Evolutionary conservation across 257 asterid species (phyloP).

Genomic region (Coffea eugenioides): DNA sequence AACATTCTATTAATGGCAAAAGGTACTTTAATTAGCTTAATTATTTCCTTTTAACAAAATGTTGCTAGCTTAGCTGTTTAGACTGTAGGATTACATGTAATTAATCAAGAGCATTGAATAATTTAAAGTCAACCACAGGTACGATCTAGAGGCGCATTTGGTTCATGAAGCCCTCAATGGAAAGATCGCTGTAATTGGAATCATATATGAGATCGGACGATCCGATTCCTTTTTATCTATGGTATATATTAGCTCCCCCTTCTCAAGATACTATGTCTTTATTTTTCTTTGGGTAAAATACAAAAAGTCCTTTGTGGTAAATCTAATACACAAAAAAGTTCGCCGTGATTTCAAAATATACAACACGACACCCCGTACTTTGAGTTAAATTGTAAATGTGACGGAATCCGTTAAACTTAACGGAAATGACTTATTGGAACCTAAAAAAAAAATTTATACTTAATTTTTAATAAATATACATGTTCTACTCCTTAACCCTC

Average conservation of each 20-base stretch:
- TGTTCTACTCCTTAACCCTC: too few species aligned
- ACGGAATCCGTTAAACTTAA: too few species aligned
- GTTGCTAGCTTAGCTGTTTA: not conserved
- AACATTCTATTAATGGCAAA: conserved; percentile 65
- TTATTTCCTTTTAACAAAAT: not conserved
- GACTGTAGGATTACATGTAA: not conserved
- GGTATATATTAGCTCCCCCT: conserved; percentile 28
- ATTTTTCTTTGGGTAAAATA: too few species aligned
- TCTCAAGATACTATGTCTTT: not conserved
- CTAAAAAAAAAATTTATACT: too few species aligned
- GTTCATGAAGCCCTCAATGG: conserved; percentile 58
- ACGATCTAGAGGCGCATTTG: conserved; percentile 64
- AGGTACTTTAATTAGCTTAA: conserved; percentile 32
- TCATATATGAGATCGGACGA: conserved; percentile 59
- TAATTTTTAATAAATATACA: too few species aligned
- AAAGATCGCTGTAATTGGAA: conserved; percentile 59
- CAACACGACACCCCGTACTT: too few species aligned
- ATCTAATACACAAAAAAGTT: too few species aligned
- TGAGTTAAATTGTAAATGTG: too few species aligned
- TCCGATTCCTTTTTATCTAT: conserved; percentile 56
- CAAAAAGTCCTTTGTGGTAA: too few species aligned
- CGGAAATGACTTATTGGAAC: too few species aligned
- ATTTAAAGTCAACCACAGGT: conserved; percentile 30
- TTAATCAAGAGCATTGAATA: not conserved
- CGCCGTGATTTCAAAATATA: too few species aligned